Base-by-base conservation (phyloP, 352 stramenopile genomes). In the Globisporangium nunn region DNA sequence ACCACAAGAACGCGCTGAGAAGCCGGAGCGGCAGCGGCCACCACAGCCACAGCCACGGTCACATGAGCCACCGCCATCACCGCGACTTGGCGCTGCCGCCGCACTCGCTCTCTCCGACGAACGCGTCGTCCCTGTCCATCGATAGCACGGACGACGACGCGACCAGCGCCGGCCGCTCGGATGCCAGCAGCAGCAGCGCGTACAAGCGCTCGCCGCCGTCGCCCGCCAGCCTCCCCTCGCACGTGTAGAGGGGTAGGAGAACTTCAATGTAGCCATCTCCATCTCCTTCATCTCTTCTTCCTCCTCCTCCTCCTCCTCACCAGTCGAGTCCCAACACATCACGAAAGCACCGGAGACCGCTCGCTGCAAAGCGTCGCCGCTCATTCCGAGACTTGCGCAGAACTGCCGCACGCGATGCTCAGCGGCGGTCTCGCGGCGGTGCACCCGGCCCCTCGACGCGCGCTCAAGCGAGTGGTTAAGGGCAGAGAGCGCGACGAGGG, bases 121-220 rank as follows among this genome's bases (percentile, higher is more conserved):
- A 69, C 54, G 60, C 54, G 28, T 60, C 61, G 11, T 48, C 37
- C 12, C 18, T 43, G 23, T 54, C 55, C n/a, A 31, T 54, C 52
- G 54, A 23, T 29, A 37, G 1, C 29, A 12, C n/a, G 10, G 48
- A 28, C 4, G 47, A 61, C 23, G 45, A 49, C 29, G 33, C 31
- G 35, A 2, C 10, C 35, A 40, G 35, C 35, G 6, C n/a, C 43
- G 12, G 35, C 35, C 35, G 8, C 35, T 11, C 8, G 10, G 35
- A 40, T 10, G 35, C 35, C 17, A 45, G 37, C 15, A 64, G 47
- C 18, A 45, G 37, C 15, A 64, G 52, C 31, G 56, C 64, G 23
- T 87, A 84, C 71, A 87, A 87, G 58, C 77, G 77, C 43, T 69
- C 71, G 12, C 74, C 73, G 40, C 71, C 44, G n/a, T 78, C 78